Base-by-base conservation (phyloP, 257 asterid genomes). In the Solanum neorickii region DNA sequence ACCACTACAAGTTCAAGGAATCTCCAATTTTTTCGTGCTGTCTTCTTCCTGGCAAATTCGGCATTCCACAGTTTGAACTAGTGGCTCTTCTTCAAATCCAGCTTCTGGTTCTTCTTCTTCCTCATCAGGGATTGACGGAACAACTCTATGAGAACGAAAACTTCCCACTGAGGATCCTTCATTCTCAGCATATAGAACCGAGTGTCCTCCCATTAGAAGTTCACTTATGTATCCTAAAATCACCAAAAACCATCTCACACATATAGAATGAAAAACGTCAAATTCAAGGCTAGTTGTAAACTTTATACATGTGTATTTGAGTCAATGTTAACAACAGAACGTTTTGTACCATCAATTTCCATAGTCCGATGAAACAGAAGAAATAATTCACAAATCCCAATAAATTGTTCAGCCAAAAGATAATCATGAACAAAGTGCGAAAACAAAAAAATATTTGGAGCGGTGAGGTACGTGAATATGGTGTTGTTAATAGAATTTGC, bases 41-140 rank as follows among this genome's bases (percentile, higher is more conserved):
- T 92, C 94, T 84, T 92, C 92, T 73, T 92, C 94, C 85, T 92
- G 92, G 84, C 93, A 89, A 84, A 92, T 92, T 84, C 94, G 91
- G 80, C 94, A 92, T 59, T 92, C 94, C 72, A 87, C 90, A 14
- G 84, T 65, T 87, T 91, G 89, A 56, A 92, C 77, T 37, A 91
- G 83, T 70, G 93, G 93, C 60, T 70, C 92, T 44, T 77, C 88
- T 88, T 92, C 93, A 87, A 80, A 91, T 42, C 89, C 88, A 27
- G 12, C 80, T 31, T 70, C 89, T 37, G 49, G 82, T 78, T 15
- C 85, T 78, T 86, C 85, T 5, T 83, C 85, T 42, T 86, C 92
- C 87, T 78, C 66, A 80, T 62, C 86, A 20, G 89, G 85, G 83
- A 56, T 56, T 56, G 87, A 78, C 23, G 90, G 68, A 89, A 82